Conservation (phyloP, 2,329 filamentous ascomycete genomes). For the Magnaporthiopsis rhizophila region DNA sequence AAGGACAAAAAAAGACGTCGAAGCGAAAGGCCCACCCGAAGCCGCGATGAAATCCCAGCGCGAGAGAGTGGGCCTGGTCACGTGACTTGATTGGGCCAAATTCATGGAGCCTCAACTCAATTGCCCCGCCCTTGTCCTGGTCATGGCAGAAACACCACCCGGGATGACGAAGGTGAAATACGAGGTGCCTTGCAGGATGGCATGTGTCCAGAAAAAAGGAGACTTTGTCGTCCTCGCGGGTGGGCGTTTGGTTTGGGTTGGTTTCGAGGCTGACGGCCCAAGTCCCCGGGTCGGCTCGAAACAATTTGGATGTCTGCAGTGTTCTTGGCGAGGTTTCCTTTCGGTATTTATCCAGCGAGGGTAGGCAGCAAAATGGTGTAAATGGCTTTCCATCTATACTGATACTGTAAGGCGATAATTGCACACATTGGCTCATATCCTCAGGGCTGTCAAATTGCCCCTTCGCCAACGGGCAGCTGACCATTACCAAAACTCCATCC, state of each 20-base stretch:
- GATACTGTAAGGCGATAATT: background rate
- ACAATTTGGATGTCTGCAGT: background rate
- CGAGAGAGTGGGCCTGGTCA: background rate
- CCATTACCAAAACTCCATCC: background rate
- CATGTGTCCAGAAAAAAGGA: background rate
- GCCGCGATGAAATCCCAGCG: slow-evolving; percentile 7
- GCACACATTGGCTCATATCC: background rate
- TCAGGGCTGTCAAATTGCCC: no score
- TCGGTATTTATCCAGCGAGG: background rate
- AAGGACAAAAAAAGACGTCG: slow-evolving; percentile 20
- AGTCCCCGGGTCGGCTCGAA: background rate
- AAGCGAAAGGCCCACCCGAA: slow-evolving; percentile 12
- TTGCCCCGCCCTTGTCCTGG: background rate
- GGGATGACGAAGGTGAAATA: background rate
- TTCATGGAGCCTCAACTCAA: background rate
- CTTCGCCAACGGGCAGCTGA: background rate
- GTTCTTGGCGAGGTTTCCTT: background rate
- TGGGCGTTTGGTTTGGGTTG: background rate
- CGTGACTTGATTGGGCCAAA: background rate
- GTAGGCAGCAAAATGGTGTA: no score
- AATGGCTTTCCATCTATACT: background rate
- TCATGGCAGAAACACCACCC: background rate
- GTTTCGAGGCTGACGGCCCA: background rate
- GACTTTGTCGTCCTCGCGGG: background rate
- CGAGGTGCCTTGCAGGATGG: background rate